A percentile compares a stretch with the other conserved stretches of the same genome.
Evolutionary conservation across 129 eudicot genomes (phyloP).

Genomic region (Rutidosis leptorrhynchoides): DNA sequence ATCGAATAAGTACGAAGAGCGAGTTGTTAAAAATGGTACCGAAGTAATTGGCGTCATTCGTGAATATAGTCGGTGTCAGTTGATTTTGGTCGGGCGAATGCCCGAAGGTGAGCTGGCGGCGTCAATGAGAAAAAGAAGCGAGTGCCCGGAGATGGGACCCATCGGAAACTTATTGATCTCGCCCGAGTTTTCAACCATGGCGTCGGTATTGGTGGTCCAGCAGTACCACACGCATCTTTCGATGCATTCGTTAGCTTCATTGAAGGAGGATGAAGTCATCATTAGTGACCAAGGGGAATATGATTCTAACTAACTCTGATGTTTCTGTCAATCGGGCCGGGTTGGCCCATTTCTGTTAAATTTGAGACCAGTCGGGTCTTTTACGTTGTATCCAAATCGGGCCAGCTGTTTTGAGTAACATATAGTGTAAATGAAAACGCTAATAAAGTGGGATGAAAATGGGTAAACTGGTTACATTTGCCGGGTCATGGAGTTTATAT

Average conservation of each 20-base stretch:
- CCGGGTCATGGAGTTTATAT: constrained; percentile 12
- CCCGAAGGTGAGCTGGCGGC: constrained; percentile 71
- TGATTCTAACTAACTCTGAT: constrained; percentile 32
- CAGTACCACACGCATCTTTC: constrained; percentile 57
- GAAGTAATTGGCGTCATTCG: constrained; percentile 40
- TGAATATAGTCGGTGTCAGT: constrained; percentile 36
- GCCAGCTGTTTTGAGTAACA: not conserved
- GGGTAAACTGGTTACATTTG: constrained; percentile 11
- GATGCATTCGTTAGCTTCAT: constrained; percentile 46
- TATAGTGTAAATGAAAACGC: not conserved
- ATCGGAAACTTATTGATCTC: constrained; percentile 55
- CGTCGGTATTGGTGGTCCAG: constrained; percentile 80
- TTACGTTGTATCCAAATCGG: not conserved
- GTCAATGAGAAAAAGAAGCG: constrained; percentile 39
- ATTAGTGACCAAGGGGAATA: constrained; percentile 42
- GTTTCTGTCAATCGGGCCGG: not conserved
- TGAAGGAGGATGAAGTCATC: constrained; percentile 38
- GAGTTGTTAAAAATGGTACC: constrained; percentile 28
- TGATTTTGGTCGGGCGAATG: constrained; percentile 75
- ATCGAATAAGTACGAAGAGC: constrained; percentile 49
- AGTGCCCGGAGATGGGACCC: constrained; percentile 83
- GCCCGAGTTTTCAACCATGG: constrained; percentile 38
- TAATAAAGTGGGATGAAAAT: constrained; percentile 18
- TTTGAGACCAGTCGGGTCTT: not conserved
- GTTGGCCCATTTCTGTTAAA: not conserved